Conservation (phyloP, 2,329 filamentous ascomycete genomes). For the Graphium sp. region DNA sequence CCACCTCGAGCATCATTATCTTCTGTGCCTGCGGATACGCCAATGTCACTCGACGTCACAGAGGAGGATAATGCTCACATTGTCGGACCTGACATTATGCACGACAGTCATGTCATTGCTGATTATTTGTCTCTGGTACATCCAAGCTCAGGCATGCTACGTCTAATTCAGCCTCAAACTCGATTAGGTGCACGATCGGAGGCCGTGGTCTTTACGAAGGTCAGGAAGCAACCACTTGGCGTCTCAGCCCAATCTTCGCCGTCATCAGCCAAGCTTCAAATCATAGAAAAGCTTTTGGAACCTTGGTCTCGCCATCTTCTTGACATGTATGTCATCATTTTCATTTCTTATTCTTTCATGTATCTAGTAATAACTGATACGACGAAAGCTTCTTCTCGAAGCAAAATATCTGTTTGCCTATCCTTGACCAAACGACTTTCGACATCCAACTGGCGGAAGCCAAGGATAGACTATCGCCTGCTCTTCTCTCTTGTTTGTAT, state of each 20-base stretch:
- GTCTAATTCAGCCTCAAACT: conserved; percentile 14
- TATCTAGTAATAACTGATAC: conserved; percentile 1
- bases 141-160: conserved; percentile 12
- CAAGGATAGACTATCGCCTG: conserved; percentile 33
- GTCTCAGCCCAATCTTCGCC: conserved; percentile 17
- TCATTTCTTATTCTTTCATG: rapidly evolving
- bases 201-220: conserved; percentile 27
- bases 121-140: conserved; percentile 28
- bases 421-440: conserved; percentile 38
- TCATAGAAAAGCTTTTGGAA: conserved; percentile 41
- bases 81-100: conserved; percentile 39
- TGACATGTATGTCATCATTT: conserved; percentile 17
- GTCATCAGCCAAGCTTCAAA: conserved; percentile 29
- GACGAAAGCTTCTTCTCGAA: conserved; percentile 30
- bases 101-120: conserved; percentile 43
- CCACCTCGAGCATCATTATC: background rate
- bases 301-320: conserved; percentile 33
- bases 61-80: conserved; percentile 31
- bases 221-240: conserved; percentile 26
- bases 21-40: conserved; percentile 8
- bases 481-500: conserved; percentile 38
- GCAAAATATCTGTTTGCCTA: conserved; percentile 42
- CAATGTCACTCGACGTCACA: conserved; percentile 12
- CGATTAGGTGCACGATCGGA: conserved; percentile 13
- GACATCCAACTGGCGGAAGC: conserved; percentile 24